Conservation (phyloP, 768 basidiomycete species). For the Xerocomus brunneocitrinus region DNA sequence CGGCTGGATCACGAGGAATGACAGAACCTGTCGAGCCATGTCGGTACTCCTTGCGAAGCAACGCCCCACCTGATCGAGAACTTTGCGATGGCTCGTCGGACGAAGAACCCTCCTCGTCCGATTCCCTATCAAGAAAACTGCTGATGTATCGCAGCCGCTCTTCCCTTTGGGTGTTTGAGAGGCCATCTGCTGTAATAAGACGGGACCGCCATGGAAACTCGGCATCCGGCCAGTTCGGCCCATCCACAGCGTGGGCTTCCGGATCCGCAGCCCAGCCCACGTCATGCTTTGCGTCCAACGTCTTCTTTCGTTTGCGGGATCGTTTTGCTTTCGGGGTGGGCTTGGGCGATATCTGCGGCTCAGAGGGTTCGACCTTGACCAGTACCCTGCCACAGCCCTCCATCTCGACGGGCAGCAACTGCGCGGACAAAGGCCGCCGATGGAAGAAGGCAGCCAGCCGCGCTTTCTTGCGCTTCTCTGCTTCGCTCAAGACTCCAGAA, state of each 20-base stretch:
- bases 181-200: conserved; percentile 49
- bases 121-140: conserved; percentile 67
- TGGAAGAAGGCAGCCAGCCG: conserved; percentile 66
- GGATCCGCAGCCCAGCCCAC: conserved; percentile 11
- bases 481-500: conserved; percentile 38
- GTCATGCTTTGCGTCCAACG: conserved; percentile 25
- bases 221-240: conserved; percentile 73
- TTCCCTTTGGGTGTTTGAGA: conserved; percentile 50
- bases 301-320: conserved; percentile 49
- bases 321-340: conserved; percentile 36
- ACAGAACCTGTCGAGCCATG: conserved; percentile 23
- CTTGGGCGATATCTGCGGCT: conserved; percentile 27
- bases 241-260: conserved; percentile 36
- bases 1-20: conserved; percentile 66
- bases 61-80: conserved; percentile 40
- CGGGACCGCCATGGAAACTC: conserved; percentile 76
- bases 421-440: conserved; percentile 33
- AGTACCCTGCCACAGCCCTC: conserved; percentile 69
- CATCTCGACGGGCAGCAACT: conserved; percentile 57
- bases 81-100: conserved; percentile 17
- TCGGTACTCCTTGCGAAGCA: conserved; percentile 33
- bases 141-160: conserved; percentile 64
- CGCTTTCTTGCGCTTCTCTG: conserved; percentile 61
- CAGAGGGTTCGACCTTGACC: conserved; percentile 50
- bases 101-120: conserved; percentile 43